phyloP scores from a whole-genome alignment of 495 filamentous ascomycete species.

The Neurospora sp. region DNA sequence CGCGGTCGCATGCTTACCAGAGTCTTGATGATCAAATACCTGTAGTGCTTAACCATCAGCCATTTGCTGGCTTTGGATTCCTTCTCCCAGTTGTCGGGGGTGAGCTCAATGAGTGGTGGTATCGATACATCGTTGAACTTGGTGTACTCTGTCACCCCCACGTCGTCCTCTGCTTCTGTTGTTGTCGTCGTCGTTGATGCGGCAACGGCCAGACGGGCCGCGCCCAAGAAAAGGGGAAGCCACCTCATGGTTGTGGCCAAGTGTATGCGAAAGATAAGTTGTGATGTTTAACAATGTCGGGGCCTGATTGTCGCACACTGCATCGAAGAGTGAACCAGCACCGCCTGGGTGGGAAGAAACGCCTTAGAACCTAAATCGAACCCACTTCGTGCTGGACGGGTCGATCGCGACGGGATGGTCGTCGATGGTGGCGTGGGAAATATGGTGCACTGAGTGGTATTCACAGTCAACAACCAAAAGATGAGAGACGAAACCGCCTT shows the following conservation, averaged over 20 bases:
- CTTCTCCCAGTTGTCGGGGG: conserved; percentile 31
- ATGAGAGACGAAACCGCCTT: not conserved
- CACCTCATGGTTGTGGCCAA: conserved; percentile 16
- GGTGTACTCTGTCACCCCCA: conserved; percentile 33
- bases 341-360: not conserved
- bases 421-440: not conserved
- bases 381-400: not conserved
- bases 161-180: conserved; percentile 25
- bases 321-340: not conserved
- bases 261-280: not conserved
- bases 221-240: conserved; percentile 30
- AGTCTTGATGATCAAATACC: conserved; percentile 18
- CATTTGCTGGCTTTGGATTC: conserved; percentile 30
- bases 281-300: conserved; percentile 1
- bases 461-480: not conserved
- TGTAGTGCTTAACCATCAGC: conserved; percentile 40
- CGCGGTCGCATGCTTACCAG: not conserved
- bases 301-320: not conserved
- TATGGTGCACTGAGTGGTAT: not conserved
- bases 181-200: conserved; percentile 15
- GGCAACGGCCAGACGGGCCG: conserved; percentile 26
- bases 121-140: conserved; percentile 75
- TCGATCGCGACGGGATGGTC: not conserved
- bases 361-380: not conserved
- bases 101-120: conserved; percentile 54